Base-by-base conservation (phyloP, 768 basidiomycete genomes). In the Lanmaoa pseudosensibilis region DNA sequence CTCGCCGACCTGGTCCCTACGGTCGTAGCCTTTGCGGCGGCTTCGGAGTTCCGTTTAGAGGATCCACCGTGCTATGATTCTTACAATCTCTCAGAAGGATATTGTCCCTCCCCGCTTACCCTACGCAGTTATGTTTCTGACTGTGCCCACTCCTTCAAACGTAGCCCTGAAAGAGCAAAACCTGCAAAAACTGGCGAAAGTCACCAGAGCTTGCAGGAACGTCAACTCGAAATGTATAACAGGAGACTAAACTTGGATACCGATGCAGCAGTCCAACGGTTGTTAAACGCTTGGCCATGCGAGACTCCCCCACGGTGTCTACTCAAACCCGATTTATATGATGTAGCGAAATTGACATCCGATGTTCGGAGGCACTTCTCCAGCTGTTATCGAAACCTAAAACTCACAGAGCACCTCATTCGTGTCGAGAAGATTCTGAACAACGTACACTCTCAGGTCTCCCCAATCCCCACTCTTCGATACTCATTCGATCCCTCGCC, bases 1-100 rank as follows among this genome's bases (percentile, higher is more conserved):
- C 36, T 43, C 4, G 19, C 33, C 2, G 52, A 55, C 5, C 62
- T 73, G 36, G 58, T 74, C 18, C 63, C 69, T 0, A 65, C 65
- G 2, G 50, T 78, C 2, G 45, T 79, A 13, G 69, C 78, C 1
- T 73, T 76, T 51, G 63, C 59, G 1, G 46, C 62, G 4, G 46
- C 60, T 12, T 19, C 61, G 6, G 44, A 43, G 3, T 56, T 67
- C 47, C 5, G 37, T 23, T 16, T 2, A 3, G 57, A 56, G 23
- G 12, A 54, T 21, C 70, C 65, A 37, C 68, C 73, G 3, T 10
- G 7, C 1, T 60, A 62, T 36, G 45, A 54, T 19, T 37, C 46
- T 23, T 66, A 63, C 50, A 36, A 50, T 21, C 40, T 63, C 6
- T 48, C 55, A 4, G 50, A 61, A 1, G 65, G 56, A 18, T 57